Percentiles rank a stretch among this genome's conserved stretches.
Conservation (phyloP, 1,284 basidiomycete species). For the Ceratobasidium papillatum region DNA sequence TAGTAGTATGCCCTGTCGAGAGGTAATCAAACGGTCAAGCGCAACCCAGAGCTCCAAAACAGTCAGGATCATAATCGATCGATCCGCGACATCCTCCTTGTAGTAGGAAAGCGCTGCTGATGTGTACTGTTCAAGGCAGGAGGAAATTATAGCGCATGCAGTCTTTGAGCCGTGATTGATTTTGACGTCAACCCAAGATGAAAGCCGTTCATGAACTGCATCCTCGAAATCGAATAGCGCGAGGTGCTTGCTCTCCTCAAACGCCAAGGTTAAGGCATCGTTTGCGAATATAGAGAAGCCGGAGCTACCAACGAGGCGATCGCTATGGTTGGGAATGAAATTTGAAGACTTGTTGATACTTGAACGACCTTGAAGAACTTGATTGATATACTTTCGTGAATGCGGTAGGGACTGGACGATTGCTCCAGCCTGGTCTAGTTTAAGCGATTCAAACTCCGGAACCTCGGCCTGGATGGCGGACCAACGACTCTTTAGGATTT, state of each 20-base stretch:
- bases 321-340: not conserved
- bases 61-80: constrained; percentile 57
- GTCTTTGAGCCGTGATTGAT: not conserved
- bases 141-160: not conserved
- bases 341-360: not conserved
- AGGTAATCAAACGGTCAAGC: constrained; percentile 54
- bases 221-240: constrained; percentile 23
- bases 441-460: constrained; percentile 44
- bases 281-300: not conserved
- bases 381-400: constrained; percentile 49
- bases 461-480: not conserved
- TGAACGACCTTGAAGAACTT: not conserved
- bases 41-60: constrained; percentile 46
- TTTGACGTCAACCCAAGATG: not conserved
- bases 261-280: not conserved
- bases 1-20: constrained; percentile 52
- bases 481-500: constrained; percentile 51
- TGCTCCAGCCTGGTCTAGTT: constrained; percentile 34
- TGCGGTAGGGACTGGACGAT: constrained; percentile 49
- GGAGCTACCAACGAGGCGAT: not conserved
- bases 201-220: not conserved
- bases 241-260: not conserved
- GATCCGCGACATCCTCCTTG: not conserved
- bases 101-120: not conserved
- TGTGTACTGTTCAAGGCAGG: constrained; percentile 6